Evolutionary conservation across 306 rosid genomes (phyloP).

Genomic region (Castanospermum australe): DNA sequence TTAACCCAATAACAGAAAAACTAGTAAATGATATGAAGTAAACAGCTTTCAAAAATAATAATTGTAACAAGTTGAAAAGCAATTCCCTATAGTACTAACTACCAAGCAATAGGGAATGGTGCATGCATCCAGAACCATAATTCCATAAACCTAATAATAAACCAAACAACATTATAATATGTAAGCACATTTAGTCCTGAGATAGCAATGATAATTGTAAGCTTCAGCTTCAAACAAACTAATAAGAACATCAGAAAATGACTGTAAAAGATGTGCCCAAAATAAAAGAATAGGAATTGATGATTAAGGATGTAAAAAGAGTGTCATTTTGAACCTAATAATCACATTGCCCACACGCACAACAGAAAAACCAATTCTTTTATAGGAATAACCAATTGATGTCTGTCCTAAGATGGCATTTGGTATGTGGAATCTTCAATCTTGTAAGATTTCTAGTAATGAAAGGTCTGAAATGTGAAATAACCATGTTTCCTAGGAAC

Average conservation of each 20-base stretch:
- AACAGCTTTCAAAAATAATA: background rate
- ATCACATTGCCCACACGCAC: background rate
- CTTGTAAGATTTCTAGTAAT: no score
- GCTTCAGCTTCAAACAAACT: conserved; percentile 11
- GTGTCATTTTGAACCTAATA: background rate
- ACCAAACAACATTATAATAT: background rate
- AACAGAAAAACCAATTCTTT: background rate
- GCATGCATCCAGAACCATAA: background rate
- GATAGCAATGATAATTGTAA: background rate
- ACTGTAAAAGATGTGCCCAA: background rate
- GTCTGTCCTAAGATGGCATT: background rate
- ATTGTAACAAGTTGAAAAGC: background rate
- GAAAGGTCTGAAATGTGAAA: no score
- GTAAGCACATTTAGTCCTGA: background rate
- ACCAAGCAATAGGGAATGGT: background rate
- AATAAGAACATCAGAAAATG: background rate
- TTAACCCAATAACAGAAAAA: background rate
- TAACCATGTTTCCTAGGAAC: no score
- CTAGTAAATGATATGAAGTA: background rate
- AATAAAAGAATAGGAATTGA: background rate
- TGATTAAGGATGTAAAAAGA: background rate
- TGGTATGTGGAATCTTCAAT: no score
- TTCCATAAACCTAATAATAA: no score
- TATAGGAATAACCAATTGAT: background rate
- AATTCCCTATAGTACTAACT: background rate